A percentile compares a stretch with the other conserved stretches of the same genome.
Conservation (phyloP, 1,284 basidiomycete species). For the Sutorius eximius region DNA sequence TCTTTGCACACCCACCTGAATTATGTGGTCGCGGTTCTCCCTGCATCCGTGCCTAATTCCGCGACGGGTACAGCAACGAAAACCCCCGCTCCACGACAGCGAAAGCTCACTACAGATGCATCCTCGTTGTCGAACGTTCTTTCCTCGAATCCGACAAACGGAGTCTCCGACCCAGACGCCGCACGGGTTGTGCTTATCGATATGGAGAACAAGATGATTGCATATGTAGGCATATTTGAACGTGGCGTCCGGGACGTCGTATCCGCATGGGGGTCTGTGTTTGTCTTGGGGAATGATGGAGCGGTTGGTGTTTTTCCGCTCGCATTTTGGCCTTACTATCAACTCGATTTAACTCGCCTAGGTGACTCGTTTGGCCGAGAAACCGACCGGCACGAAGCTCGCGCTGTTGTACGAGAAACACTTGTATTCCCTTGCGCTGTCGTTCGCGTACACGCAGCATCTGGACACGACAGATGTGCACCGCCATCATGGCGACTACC, state of each 20-base stretch:
- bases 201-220: slow-evolving; percentile 89
- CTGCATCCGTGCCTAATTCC: slow-evolving; percentile 30
- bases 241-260: slow-evolving; percentile 81
- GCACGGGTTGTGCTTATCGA: slow-evolving; percentile 91
- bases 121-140: slow-evolving; percentile 61
- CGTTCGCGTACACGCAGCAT: slow-evolving; percentile 74
- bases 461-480: slow-evolving; percentile 86
- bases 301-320: slow-evolving; percentile 46
- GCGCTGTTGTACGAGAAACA: slow-evolving; percentile 80
- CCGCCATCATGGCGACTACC: slow-evolving; percentile 86
- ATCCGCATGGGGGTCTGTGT: slow-evolving; percentile 77
- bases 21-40: slow-evolving; percentile 88
- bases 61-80: slow-evolving; percentile 46
- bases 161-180: slow-evolving; percentile 57
- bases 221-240: slow-evolving; percentile 77
- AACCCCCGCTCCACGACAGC: slow-evolving; percentile 16
- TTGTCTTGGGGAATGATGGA: slow-evolving; percentile 74
- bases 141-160: slow-evolving; percentile 60
- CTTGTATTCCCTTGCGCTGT: slow-evolving; percentile 73
- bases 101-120: slow-evolving; percentile 20
- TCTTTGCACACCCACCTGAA: slow-evolving; percentile 72
- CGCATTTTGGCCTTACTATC: background rate
- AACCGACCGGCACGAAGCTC: slow-evolving; percentile 76
- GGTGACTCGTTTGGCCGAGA: slow-evolving; percentile 75
- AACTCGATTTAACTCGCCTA: slow-evolving; percentile 29